Evolutionary conservation across 257 asterid species (phyloP).

Genomic region (Haberlea rhodopensis): DNA sequence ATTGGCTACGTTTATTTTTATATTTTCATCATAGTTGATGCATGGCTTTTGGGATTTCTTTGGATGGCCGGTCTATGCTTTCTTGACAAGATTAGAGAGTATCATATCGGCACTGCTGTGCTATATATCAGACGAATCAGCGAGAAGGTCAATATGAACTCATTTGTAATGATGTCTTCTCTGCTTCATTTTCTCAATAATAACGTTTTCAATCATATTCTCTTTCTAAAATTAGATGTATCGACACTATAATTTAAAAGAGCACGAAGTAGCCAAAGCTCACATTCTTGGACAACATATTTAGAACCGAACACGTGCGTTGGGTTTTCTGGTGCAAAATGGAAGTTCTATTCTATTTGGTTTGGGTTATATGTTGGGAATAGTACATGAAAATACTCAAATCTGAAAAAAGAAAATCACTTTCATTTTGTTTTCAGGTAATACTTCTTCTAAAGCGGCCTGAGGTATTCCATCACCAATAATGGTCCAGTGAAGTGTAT

Average conservation of each 20-base stretch:
- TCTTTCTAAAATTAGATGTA: not conserved
- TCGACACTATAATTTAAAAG: not conserved
- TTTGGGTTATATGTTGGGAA: not conserved
- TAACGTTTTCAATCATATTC: not conserved
- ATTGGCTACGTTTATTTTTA: not conserved
- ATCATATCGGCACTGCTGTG: not conserved
- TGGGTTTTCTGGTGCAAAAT: not conserved
- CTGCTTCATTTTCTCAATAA: not conserved
- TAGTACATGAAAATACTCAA: not conserved
- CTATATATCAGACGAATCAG: not conserved
- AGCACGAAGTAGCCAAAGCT: not conserved
- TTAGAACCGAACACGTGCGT: not conserved
- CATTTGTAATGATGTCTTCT: not conserved
- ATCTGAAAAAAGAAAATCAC: not conserved
- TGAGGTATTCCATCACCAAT: conserved; percentile 22
- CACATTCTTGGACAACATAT: not conserved
- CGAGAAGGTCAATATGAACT: not conserved
- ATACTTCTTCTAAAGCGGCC: conserved; percentile 28
- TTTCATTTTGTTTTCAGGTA: conserved; percentile 31
- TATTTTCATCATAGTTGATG: not conserved
- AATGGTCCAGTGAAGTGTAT: conserved; percentile 33
- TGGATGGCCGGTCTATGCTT: not conserved
- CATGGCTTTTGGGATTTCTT: not conserved
- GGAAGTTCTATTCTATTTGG: not conserved
- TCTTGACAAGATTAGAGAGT: not conserved